Evolutionary conservation across 2,329 filamentous ascomycete species (phyloP).

Genomic region (Epichloe typhina): DNA sequence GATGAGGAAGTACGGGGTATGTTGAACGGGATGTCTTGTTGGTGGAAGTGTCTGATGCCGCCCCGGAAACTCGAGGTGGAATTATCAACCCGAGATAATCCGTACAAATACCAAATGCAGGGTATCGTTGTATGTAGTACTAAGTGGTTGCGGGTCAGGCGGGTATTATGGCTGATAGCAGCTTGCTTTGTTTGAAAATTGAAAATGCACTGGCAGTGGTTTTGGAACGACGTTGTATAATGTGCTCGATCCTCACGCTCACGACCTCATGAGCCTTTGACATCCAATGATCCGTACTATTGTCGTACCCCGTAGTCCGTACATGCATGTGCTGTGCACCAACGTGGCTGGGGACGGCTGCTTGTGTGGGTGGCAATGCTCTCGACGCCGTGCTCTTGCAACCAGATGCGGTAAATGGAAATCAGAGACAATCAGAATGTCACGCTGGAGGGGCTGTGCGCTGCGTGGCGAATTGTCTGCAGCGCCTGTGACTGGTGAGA

Average conservation of each 20-base stretch:
- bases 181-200: not conserved
- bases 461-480: not conserved
- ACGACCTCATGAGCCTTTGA: not conserved
- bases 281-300: not conserved
- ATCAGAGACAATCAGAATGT: not conserved
- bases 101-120: not conserved
- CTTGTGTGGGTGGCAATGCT: conserved; percentile 1
- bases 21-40: not conserved
- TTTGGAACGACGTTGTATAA: not conserved
- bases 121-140: not conserved
- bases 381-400: not conserved
- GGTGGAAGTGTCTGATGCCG: not conserved
- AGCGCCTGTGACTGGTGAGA: conserved; percentile 1
- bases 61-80: not conserved
- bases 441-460: not conserved
- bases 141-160: not conserved
- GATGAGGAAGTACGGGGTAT: not conserved
- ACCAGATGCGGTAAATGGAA: not conserved
- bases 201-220: not conserved
- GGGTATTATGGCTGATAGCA: not conserved
- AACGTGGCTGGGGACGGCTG: not conserved
- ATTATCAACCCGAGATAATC: not conserved
- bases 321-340: not conserved
- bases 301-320: not conserved
- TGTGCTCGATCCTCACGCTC: not conserved